A percentile compares a stretch with the other conserved stretches of the same genome.
phyloP scores from a whole-genome alignment of 2,329 filamentous ascomycete genomes.

The Blastomyces gilchristii region DNA sequence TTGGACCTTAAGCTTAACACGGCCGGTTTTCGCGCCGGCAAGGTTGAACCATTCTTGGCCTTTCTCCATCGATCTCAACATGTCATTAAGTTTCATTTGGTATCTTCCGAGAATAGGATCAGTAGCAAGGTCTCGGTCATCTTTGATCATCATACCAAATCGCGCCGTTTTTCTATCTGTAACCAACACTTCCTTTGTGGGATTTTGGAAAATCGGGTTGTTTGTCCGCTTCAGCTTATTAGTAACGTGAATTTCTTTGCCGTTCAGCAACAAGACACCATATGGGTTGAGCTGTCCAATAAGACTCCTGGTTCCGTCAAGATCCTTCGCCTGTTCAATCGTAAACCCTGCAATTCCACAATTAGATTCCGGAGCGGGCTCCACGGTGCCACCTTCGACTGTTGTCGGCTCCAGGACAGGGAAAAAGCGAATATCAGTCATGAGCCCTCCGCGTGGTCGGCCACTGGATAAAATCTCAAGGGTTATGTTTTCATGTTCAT shows the following conservation, averaged over 20 bases:
- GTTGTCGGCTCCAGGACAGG: constrained; percentile 63
- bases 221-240: constrained; percentile 95
- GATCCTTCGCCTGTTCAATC: constrained; percentile 89
- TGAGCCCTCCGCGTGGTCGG: constrained; percentile 68
- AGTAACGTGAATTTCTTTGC: constrained; percentile 79
- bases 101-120: constrained; percentile 85
- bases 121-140: constrained; percentile 73
- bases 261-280: constrained; percentile 76
- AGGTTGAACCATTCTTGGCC: constrained; percentile 96
- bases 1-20: constrained; percentile 79
- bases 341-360: constrained; percentile 91
- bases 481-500: constrained; percentile 71
- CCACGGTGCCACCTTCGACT: constrained; percentile 63
- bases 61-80: constrained; percentile 81
- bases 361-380: constrained; percentile 77
- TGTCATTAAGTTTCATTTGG: constrained; percentile 89
- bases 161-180: constrained; percentile 86
- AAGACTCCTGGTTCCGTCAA: constrained; percentile 85
- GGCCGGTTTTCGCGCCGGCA: constrained; percentile 66
- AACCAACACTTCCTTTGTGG: constrained; percentile 86
- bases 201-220: constrained; percentile 91
- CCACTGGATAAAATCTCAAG: constrained; percentile 78
- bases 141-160: constrained; percentile 86
- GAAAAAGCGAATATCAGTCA: constrained; percentile 86
- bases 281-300: constrained; percentile 89